Evolutionary conservation across 495 filamentous ascomycete genomes (phyloP).

Genomic region (Barbatosphaeria neglecta): DNA sequence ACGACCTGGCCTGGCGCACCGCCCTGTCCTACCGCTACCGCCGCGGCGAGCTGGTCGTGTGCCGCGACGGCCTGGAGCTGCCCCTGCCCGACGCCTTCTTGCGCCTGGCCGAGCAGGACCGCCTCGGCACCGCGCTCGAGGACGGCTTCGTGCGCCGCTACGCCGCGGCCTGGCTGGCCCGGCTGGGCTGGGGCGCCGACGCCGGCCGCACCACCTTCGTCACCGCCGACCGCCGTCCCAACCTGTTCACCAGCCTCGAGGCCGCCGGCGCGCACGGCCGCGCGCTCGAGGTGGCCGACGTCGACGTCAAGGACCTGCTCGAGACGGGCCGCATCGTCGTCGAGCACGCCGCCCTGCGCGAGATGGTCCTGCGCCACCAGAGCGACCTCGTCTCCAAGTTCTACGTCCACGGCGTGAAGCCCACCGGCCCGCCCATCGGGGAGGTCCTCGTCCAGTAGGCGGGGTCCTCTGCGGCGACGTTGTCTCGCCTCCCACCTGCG

Average conservation of each 20-base stretch:
- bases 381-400: slow-evolving; percentile 50
- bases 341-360: slow-evolving; percentile 68
- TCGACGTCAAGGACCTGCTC: slow-evolving; percentile 89
- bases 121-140: slow-evolving; percentile 22
- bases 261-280: slow-evolving; percentile 52
- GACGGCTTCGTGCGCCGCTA: slow-evolving; percentile 43
- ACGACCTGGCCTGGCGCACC: slow-evolving; percentile 91
- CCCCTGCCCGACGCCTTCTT: slow-evolving; percentile 33
- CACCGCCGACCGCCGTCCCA: slow-evolving; percentile 42
- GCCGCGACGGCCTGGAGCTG: slow-evolving; percentile 61
- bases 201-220: slow-evolving; percentile 70
- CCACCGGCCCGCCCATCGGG: slow-evolving; percentile 8
- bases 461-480: no score
- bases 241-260: slow-evolving; percentile 46
- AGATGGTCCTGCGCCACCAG: slow-evolving; percentile 63
- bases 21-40: slow-evolving; percentile 84
- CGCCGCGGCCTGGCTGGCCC: slow-evolving; percentile 50
- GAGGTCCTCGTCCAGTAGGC: slow-evolving; percentile 5
- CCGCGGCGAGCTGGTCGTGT: slow-evolving; percentile 73
- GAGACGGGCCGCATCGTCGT: slow-evolving; percentile 76
- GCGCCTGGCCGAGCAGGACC: slow-evolving; percentile 12
- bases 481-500: no score
- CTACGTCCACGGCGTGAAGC: slow-evolving; percentile 15
- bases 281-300: slow-evolving; percentile 55
- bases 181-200: slow-evolving; percentile 59